Base-by-base conservation (phyloP, 345 rosid genomes). In the Gossypium stocksii region DNA sequence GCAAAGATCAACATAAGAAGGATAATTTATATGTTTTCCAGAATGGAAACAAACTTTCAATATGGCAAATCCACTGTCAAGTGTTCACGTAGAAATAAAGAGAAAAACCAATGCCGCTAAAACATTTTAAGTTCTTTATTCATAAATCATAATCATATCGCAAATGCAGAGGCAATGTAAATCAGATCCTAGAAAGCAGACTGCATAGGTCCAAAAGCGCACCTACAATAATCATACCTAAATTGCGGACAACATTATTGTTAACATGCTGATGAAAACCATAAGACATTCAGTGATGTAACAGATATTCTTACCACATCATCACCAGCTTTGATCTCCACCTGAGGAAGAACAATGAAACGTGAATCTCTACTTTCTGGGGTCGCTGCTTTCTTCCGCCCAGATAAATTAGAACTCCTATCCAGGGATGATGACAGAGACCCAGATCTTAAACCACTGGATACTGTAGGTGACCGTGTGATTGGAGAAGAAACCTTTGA, bases 301-400 rank as follows among this genome's bases (percentile, higher is more conserved):
- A 59, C n/a, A 46, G 29, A 17, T 51, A 63, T 65, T 72, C 91
- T 88, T 81, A 94, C 99, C 99, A 91, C 82, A 82, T 92, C 94
- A 86, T 94, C 96, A 62, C 97, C 85, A 74, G 93, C 98, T 84
- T 91, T 94, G 57, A 83, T 81, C 82, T 94, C 99, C 85, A 94
- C 95, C 70, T 89, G 96, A 15, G 99, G 99, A 78, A 94, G 97
- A 82, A 88, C 89, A 79, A 94, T 87, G 63, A 94, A 89, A 64
- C 88, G 84, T 9, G 95, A 89, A 83, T 91, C 90, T 34, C 84
- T 84, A 77, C 91, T 89, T 59, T 91, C 94, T 60, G 94, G 92
- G 44, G 89, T 90, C 12, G 83, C 83, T 22, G 79, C 48, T 79
- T 81, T 89, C 83, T 80, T 89, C 67, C 90, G 82, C 64, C 92